Conservation (phyloP, 805 yeast species). For the Candida methanosorbosa region DNA sequence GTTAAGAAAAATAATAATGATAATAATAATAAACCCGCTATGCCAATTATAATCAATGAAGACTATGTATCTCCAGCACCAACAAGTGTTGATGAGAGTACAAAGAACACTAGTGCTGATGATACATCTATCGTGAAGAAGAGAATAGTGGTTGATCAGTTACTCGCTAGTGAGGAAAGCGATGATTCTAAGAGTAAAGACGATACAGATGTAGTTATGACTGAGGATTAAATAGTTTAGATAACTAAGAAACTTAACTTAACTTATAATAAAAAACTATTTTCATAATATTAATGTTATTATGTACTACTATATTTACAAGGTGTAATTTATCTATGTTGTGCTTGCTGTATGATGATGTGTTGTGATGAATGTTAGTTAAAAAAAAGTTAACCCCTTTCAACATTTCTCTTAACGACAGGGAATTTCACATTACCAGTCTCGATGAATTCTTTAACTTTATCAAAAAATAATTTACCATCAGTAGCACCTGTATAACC, state of each 20-base stretch:
- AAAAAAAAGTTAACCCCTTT: conserved; percentile 18
- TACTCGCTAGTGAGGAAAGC: conserved; percentile 1
- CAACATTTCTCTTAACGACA: conserved; percentile 18
- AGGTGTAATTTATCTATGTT: no score
- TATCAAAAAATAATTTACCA: conserved; percentile 62
- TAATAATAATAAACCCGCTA: conserved; percentile 1
- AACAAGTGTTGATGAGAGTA: not conserved
- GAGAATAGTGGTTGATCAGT: conserved; percentile 1
- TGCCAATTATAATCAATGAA: conserved; percentile 1
- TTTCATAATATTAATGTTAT: no score
- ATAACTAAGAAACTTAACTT: no score
- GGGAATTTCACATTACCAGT: conserved; percentile 48
- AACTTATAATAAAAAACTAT: no score
- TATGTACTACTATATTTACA: no score
- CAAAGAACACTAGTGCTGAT: not conserved
- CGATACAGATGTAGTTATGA: conserved; percentile 1
- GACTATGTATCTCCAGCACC: not conserved
- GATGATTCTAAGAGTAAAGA: no score
- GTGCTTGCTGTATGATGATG: no score
- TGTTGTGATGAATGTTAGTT: not conserved
- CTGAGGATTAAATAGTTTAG: no score
- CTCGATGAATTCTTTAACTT: conserved; percentile 67
- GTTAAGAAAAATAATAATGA: not conserved
- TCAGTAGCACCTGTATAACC: conserved; percentile 68
- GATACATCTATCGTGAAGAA: not conserved